Percentiles rank a stretch among this genome's conserved stretches.
These are phyloP conservation scores for Kluyveromyces marxianus DNA, from an alignment of 1,139 yeast genomes.

Conservation along the genomic window DNA sequence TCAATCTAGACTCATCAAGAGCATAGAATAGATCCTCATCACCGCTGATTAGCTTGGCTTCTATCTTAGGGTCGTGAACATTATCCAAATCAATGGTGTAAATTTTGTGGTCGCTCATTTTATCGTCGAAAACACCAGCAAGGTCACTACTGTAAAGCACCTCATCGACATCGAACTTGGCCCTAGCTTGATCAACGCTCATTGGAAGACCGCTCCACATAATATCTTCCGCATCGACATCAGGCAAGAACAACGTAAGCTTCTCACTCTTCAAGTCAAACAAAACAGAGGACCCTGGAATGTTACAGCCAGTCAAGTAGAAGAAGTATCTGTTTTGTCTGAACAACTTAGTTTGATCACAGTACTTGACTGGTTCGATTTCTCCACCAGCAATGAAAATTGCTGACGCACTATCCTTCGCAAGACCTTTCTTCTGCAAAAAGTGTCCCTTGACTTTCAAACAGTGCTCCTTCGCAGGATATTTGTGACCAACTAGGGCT, in stretches of 20 bases:
- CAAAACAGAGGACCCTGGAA: constrained; percentile 68
- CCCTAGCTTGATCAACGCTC: constrained; percentile 54
- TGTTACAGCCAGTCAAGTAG: constrained; percentile 77
- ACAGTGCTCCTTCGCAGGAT: constrained; percentile 75
- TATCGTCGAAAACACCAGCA: constrained; percentile 28
- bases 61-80: constrained; percentile 27
- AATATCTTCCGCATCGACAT: constrained; percentile 78
- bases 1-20: constrained; percentile 75
- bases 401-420: constrained; percentile 19
- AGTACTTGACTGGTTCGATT: constrained; percentile 57
- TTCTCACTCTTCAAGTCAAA: constrained; percentile 49
- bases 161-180: constrained; percentile 70
- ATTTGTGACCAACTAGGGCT: constrained; percentile 26
- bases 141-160: constrained; percentile 55
- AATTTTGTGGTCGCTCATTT: constrained; percentile 22
- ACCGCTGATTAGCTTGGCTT: constrained; percentile 34
- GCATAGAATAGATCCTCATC: constrained; percentile 57
- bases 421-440: constrained; percentile 17
- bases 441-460: constrained; percentile 43
- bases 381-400: constrained; percentile 61
- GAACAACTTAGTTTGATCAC: constrained; percentile 72
- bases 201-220: constrained; percentile 96
- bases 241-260: constrained; percentile 69
- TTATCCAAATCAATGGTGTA: constrained; percentile 35
- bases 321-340: constrained; percentile 89